phyloP scores from a whole-genome alignment of 306 rosid genomes.

The Cucumis cinereus region DNA sequence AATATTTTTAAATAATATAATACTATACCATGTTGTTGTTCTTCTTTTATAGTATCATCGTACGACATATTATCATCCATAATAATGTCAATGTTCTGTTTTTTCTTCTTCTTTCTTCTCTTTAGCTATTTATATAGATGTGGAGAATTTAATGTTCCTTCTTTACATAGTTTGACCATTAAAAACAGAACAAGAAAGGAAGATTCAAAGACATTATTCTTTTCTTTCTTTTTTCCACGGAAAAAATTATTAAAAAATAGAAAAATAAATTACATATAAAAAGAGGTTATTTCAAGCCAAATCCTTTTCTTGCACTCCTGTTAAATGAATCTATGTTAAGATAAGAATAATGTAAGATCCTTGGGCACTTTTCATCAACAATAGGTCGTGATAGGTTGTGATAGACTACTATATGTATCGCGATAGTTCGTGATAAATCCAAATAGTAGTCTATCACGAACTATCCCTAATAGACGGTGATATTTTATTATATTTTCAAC shows the following conservation, averaged over 20 bases:
- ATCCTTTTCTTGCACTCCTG: background rate
- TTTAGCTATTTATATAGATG: background rate
- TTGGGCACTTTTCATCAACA: too few relatives aligned
- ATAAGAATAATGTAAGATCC: background rate
- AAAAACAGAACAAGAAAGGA: background rate
- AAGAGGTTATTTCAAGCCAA: background rate
- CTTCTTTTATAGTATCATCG: background rate
- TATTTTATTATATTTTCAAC: too few relatives aligned
- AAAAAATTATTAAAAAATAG: background rate
- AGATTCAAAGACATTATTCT: background rate
- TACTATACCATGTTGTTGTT: background rate
- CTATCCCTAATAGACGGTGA: too few relatives aligned
- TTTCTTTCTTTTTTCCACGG: background rate
- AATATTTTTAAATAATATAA: background rate
- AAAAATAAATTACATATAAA: background rate
- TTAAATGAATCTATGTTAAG: background rate
- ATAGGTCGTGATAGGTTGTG: too few relatives aligned
- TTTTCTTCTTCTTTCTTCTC: background rate
- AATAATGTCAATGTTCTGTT: background rate
- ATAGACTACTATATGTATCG: too few relatives aligned
- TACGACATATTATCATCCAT: background rate
- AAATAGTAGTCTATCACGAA: too few relatives aligned
- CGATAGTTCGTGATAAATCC: too few relatives aligned
- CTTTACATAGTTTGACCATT: background rate
- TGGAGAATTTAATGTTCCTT: background rate